A percentile compares a stretch with the other conserved stretches of the same genome.
Evolutionary conservation across 345 rosid species (phyloP).

Genomic region (Reutealis trisperma): DNA sequence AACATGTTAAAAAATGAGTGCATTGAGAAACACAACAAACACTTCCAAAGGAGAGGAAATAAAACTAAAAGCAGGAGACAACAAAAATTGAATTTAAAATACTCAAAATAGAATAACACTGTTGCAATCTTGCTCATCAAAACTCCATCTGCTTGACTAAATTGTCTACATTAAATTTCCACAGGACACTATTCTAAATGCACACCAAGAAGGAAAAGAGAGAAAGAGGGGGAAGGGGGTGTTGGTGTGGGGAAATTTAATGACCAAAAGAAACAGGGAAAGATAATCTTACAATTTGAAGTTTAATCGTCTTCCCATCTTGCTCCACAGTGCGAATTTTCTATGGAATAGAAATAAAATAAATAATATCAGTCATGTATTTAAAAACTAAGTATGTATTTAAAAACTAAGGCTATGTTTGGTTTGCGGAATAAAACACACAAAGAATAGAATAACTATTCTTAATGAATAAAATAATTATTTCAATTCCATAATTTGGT

Average conservation of each 20-base stretch:
- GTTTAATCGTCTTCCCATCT: conserved; percentile 83
- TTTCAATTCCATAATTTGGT: too few relatives aligned
- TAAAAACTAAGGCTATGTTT: too few relatives aligned
- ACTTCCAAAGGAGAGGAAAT: neutral
- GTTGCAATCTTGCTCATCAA: neutral
- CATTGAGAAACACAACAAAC: neutral
- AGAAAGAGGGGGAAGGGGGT: too few relatives aligned
- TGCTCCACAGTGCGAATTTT: conserved; percentile 93
- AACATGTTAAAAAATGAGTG: neutral
- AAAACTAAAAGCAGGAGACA: neutral
- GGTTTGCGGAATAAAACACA: too few relatives aligned
- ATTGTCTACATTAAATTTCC: neutral
- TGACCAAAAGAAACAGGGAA: neutral
- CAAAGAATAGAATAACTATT: too few relatives aligned
- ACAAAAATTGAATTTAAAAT: neutral
- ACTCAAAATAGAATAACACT: neutral
- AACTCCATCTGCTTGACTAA: neutral
- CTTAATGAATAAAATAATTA: too few relatives aligned
- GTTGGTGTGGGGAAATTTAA: too few relatives aligned
- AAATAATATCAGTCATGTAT: neutral
- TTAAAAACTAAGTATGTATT: too few relatives aligned
- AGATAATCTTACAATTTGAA: conserved; percentile 59
- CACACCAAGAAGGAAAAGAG: neutral
- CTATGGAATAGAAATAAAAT: conserved; percentile 32
- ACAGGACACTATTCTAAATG: neutral